Conservation (phyloP, 2,329 filamentous ascomycete genomes). For the Metarhizium brunneum region DNA sequence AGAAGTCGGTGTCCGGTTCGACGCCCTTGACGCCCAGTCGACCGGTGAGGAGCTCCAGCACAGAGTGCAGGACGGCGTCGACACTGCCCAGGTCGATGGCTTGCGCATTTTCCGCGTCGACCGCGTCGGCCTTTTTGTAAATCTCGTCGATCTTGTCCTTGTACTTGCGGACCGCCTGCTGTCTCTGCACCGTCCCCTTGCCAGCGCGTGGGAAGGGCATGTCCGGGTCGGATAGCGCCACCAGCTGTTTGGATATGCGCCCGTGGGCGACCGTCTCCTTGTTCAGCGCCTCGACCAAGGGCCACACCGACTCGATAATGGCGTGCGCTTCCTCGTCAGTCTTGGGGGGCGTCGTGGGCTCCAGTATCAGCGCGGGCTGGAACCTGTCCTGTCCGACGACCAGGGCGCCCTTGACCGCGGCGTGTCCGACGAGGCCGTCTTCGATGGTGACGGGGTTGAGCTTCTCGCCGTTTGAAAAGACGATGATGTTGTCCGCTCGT, state of each 20-base stretch:
- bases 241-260: slow-evolving; percentile 30
- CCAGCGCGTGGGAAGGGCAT: slow-evolving; percentile 34
- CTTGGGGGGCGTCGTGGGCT: slow-evolving; percentile 25
- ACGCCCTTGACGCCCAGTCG: slow-evolving; percentile 11
- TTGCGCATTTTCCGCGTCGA: background rate
- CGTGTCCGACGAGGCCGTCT: slow-evolving; percentile 18
- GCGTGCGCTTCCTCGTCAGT: slow-evolving; percentile 11
- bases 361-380: slow-evolving; percentile 38
- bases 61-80: slow-evolving; percentile 14
- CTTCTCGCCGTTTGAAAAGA: slow-evolving; percentile 32
- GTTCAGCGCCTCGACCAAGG: slow-evolving; percentile 32
- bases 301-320: slow-evolving; percentile 35
- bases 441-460: slow-evolving; percentile 31
- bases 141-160: slow-evolving; percentile 31
- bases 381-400: slow-evolving; percentile 35
- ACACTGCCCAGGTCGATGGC: slow-evolving; percentile 14
- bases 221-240: slow-evolving; percentile 26
- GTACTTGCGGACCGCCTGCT: slow-evolving; percentile 29
- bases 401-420: slow-evolving; percentile 19
- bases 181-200: slow-evolving; percentile 38
- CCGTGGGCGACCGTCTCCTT: slow-evolving; percentile 34
- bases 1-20: slow-evolving; percentile 24
- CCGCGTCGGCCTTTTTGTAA: slow-evolving; percentile 20
- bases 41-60: slow-evolving; percentile 10
- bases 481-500: slow-evolving; percentile 30